Percentiles rank a stretch among this genome's conserved stretches.
These are phyloP conservation scores for Verticillium tricorpus DNA, from an alignment of 2,329 filamentous ascomycete genomes.

Conservation along the genomic window DNA sequence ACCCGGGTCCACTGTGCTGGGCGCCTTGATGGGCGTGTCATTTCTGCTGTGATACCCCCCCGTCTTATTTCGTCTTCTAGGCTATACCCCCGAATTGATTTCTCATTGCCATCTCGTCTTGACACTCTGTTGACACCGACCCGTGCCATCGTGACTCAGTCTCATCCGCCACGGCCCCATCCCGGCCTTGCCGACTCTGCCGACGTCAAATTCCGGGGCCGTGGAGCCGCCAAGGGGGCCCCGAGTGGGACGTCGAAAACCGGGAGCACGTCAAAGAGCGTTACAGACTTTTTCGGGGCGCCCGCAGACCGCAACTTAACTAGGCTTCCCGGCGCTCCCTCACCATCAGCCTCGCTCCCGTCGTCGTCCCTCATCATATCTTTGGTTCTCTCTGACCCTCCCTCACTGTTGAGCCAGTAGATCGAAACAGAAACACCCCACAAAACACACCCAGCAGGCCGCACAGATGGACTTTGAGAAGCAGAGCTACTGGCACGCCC, in stretches of 20 bases:
- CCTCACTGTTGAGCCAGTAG: neutral
- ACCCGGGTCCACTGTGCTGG: neutral
- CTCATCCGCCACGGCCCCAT: neutral
- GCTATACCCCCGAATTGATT: neutral
- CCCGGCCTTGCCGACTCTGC: neutral
- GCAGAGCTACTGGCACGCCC: slow-evolving; percentile 43
- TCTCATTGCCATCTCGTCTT: neutral
- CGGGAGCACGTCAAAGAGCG: neutral
- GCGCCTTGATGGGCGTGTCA: neutral
- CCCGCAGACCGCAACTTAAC: neutral
- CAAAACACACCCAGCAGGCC: neutral
- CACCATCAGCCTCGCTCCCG: neutral
- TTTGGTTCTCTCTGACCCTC: too few species aligned
- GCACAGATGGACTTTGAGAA: slow-evolving; percentile 37
- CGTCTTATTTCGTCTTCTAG: neutral
- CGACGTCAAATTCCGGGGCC: neutral
- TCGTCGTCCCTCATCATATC: too few species aligned
- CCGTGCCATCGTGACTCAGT: neutral
- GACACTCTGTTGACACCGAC: neutral
- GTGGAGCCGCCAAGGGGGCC: neutral
- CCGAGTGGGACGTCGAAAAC: neutral
- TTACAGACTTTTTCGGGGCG: neutral
- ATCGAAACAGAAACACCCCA: too few species aligned
- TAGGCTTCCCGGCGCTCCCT: neutral
- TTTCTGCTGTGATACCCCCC: neutral